Evolutionary conservation across 2,329 filamentous ascomycete species (phyloP), one percentile per base, ranked within the genome.

Genomic region (Ceratocystis destructans): DNA sequence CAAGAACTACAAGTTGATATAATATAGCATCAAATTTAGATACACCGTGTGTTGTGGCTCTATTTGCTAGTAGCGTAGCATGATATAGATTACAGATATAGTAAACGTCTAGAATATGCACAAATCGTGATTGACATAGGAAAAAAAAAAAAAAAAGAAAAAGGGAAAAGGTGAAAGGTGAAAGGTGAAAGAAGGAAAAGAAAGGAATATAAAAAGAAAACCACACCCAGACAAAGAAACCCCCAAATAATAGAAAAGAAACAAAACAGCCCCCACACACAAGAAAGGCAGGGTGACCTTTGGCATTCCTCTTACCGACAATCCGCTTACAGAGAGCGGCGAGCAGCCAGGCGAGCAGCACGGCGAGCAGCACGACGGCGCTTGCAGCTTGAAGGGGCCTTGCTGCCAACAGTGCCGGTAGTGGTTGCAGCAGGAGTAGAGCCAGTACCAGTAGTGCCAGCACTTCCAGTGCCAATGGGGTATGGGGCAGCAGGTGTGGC

Each of bases 111-210:
- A 61, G 41, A 61, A 50, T 61, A 65, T 50, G 41, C 55, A 61
- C 64, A 48, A 12, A 48, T 20, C 44, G 53, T 48, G 25, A 65
- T 63, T 62, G 64, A 64, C 67, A 59, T 68, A 65, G 63, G 66
- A 68, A 64, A 69, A 64, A 63, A 66, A 66, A 5, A 4, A 28
- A 4, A 28, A 28, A 28, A 3, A 28, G 25, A 28, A 28, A 28
- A 3, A 65, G 63, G 66, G 67, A 64, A 62, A 67, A 68, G 68
- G 62, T 33, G 63, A 57, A 65, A 41, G 37, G n/a, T n/a, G n/a
- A 62, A 67, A 68, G 68, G 62, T 33, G 63, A 57, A 65, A 41
- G 37, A 41, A 12, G 10, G 4, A 41, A 5, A 62, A 67, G 67
- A 69, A 59, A 61, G 61, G 31, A 65, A 28, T 45, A 61, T 12